Evolutionary conservation across 257 asterid species (phyloP).

Genomic region (Solanum ossicruentum): DNA sequence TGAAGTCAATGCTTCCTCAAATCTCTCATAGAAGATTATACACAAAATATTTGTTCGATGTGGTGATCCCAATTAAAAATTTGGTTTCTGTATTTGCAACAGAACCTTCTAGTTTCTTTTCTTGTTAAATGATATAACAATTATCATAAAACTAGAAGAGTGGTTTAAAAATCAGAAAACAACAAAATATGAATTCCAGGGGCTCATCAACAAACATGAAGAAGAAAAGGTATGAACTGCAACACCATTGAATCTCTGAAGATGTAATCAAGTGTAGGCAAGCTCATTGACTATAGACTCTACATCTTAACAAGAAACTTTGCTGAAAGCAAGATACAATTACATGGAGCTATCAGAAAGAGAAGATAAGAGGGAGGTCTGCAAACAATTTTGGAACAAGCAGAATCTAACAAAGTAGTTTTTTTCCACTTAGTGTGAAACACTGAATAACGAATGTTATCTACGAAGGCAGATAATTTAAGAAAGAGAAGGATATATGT

Average conservation of each 20-base stretch:
- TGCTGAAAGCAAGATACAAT: background rate
- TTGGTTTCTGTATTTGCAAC: background rate
- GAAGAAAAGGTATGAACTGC: background rate
- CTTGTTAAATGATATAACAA: background rate
- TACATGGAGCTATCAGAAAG: background rate
- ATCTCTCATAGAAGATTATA: background rate
- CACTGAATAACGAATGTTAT: background rate
- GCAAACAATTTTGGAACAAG: background rate
- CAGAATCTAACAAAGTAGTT: background rate
- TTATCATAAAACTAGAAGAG: background rate
- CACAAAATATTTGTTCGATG: background rate
- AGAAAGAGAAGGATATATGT: background rate
- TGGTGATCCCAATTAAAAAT: background rate
- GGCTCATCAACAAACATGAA: background rate
- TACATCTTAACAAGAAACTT: background rate
- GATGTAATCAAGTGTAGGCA: background rate
- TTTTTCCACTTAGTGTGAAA: background rate
- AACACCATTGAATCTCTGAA: background rate
- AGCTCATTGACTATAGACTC: background rate
- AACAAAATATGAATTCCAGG: background rate
- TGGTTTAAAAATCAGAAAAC: background rate
- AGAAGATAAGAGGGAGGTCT: background rate
- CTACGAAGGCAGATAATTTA: background rate
- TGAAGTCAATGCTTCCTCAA: background rate
- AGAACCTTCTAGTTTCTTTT: background rate